These are phyloP conservation scores for Carex scoparia DNA, from an alignment of 176 grass and related monocot genomes.

Conservation along the genomic window DNA sequence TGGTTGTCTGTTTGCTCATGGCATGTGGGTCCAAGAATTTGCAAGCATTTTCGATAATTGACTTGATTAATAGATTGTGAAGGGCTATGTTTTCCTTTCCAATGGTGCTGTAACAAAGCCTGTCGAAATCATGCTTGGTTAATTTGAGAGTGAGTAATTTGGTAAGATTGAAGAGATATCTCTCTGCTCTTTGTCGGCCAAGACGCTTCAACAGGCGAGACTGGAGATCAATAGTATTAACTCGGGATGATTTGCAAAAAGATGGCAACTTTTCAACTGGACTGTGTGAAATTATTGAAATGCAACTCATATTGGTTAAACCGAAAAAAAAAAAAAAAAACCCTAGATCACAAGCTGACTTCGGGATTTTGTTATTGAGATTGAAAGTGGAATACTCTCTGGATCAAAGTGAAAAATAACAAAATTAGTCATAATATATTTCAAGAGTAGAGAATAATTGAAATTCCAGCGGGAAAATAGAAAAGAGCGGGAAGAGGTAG, in stretches of 20 bases:
- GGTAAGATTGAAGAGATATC: conserved; percentile 45
- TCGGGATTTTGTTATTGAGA: conserved; percentile 3
- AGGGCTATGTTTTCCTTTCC: conserved; percentile 61
- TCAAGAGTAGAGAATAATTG: background rate
- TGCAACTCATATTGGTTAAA: conserved; percentile 30
- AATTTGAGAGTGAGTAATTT: conserved; percentile 45
- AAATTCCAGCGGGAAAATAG: background rate
- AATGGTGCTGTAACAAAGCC: conserved; percentile 38
- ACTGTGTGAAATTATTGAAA: conserved; percentile 5
- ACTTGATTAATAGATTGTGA: conserved; percentile 53
- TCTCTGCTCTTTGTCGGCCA: conserved; percentile 39
- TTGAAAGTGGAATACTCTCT: background rate
- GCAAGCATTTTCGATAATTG: conserved; percentile 46
- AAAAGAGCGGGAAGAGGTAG: background rate
- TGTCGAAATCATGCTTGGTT: conserved; percentile 52
- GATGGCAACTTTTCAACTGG: conserved; percentile 33
- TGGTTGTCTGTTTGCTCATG: conserved; percentile 40
- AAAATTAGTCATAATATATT: background rate
- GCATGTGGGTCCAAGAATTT: conserved; percentile 6
- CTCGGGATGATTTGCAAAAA: conserved; percentile 34
- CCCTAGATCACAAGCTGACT: background rate
- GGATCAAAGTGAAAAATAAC: background rate
- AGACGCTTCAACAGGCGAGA: conserved; percentile 41
- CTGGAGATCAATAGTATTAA: conserved; percentile 54
- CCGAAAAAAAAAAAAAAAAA: conserved; percentile 29